These are phyloP conservation scores for Tetrahymena thermophila DNA, from an alignment of 73 alveolate species.

Conservation along the genomic window DNA sequence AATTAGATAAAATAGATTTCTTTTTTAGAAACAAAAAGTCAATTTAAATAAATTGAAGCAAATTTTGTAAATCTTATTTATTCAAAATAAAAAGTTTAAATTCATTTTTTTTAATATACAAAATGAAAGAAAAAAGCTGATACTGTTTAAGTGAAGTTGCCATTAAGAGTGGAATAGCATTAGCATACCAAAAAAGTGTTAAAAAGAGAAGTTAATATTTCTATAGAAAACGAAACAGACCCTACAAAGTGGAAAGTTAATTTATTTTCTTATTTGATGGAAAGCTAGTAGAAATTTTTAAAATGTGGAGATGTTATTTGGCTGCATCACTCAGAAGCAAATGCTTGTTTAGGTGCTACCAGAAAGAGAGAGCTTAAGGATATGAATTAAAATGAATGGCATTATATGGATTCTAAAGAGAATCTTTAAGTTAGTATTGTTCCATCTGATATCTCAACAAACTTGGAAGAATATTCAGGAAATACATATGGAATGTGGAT, in stretches of 20 bases:
- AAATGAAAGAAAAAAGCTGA: background rate
- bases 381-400: conserved; percentile 3
- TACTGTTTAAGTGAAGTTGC: background rate
- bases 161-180: background rate
- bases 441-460: conserved; percentile 4
- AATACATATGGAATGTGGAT: conserved; percentile 45
- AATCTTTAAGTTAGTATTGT: conserved; percentile 19
- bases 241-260: conserved; percentile 29
- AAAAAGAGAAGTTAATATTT: conserved; percentile 35
- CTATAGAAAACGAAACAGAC: conserved; percentile 24
- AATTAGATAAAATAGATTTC: background rate
- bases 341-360: conserved; percentile 29
- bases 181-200: background rate
- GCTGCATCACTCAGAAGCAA: conserved; percentile 44
- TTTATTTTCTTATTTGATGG: conserved; percentile 21
- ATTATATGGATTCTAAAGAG: conserved; percentile 20
- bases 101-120: background rate
- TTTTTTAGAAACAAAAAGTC: background rate
- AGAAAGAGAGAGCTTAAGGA: conserved; percentile 16
- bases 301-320: conserved; percentile 47
- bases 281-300: conserved; percentile 14
- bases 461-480: conserved; percentile 38
- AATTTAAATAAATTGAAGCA: background rate
- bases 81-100: background rate
- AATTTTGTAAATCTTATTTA: background rate